Base-by-base conservation (phyloP, 495 filamentous ascomycete species). In the Penicillium egyptiacum region DNA sequence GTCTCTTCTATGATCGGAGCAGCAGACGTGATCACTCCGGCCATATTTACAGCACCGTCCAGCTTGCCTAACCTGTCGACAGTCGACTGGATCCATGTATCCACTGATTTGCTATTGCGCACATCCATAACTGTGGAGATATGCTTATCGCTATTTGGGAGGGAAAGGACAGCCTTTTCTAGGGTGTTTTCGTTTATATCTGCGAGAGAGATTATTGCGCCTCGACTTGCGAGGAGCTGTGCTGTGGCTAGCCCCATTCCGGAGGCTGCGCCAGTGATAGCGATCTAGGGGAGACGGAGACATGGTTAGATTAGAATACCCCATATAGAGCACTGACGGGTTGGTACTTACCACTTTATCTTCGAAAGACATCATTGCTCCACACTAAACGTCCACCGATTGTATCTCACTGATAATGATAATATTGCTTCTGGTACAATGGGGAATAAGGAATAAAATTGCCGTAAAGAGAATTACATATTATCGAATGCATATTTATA, bases 1-100 rank as follows among this genome's bases (percentile, higher is more conserved):
- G 64, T 62, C 41, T 70, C 35, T 4, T 77, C 70, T 4, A 61
- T 65, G 3, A 80, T 65, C 9, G 51, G 50, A 8, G 52, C 64
- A 10, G 65, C 50, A 0, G 68, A 69, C 17, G 59, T 56, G 20
- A 76, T 63, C 2, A 80, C 65, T 3, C 82, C 82, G 0, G 81
- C 82, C 20, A 81, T 66, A 60, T 84, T 84, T 4, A 79, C 79
- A 12, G 78, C 78, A 2, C 80, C 81, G 56, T 80, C 75, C 19
- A 83, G 46, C 11, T 55, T 56, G 1, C 74, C 77, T 17, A 77
- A 71, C 28, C 67, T 49, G 14, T 58, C 31, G 2, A 79, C 63
- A 0, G 71, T 74, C 10, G 68, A 56, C 17, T 67, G 49, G 33
- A 79, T 73, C 77, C 75, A 79, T 16, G 46, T 49, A n/a, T 75